Conservation (phyloP, 306 rosid species). For the Lupinus albus region DNA sequence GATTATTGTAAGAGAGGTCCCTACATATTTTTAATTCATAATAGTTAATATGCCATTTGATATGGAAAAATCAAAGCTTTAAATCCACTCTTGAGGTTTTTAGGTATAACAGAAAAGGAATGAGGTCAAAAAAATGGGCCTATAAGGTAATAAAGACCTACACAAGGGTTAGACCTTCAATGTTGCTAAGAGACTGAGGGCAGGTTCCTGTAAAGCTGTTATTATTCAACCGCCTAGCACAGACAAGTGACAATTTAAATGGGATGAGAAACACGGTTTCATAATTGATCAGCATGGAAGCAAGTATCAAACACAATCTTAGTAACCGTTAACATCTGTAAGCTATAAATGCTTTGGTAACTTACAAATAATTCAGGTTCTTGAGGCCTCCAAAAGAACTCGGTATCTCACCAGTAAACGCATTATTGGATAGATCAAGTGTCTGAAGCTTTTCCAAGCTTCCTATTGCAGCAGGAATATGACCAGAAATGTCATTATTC, state of each 20-base stretch:
- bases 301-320: conserved; percentile 16
- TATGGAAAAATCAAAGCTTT: conserved; percentile 27
- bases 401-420: conserved; percentile 74
- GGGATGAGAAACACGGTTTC: conserved; percentile 36
- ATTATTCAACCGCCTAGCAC: conserved; percentile 86
- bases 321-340: conserved; percentile 15
- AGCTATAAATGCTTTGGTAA: conserved; percentile 32
- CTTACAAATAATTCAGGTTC: conserved; percentile 92
- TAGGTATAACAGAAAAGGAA: conserved; percentile 4
- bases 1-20: conserved; percentile 92
- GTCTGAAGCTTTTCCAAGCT: conserved; percentile 82
- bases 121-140: not conserved
- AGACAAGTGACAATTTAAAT: conserved; percentile 42
- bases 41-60: conserved; percentile 4
- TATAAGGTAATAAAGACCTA: conserved; percentile 52
- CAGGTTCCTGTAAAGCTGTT: conserved; percentile 89
- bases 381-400: conserved; percentile 78
- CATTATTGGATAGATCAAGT: conserved; percentile 91
- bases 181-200: conserved; percentile 74
- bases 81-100: not conserved
- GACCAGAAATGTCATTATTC: conserved; percentile 86
- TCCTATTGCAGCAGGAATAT: conserved; percentile 78
- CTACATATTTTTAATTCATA: conserved; percentile 51
- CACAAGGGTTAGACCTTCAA: conserved; percentile 87
- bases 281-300: conserved; percentile 14